These are phyloP conservation scores for Senecio squalidus DNA, from an alignment of 140 eudicot genomes.

Conservation along the genomic window DNA sequence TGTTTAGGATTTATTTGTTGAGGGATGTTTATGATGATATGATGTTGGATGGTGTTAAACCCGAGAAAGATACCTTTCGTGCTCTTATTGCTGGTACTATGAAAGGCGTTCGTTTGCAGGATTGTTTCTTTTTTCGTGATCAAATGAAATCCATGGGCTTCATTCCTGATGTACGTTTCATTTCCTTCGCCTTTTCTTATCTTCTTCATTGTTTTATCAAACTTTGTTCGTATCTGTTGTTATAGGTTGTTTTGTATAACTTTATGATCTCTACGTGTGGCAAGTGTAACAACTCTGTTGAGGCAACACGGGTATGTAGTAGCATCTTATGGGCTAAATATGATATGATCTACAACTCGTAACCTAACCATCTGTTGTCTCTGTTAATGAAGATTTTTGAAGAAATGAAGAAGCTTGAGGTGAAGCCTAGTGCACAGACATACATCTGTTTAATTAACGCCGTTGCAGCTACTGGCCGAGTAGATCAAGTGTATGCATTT, in stretches of 20 bases:
- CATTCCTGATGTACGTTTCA: slow-evolving; percentile 77
- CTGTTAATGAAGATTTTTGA: slow-evolving; percentile 61
- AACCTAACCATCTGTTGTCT: slow-evolving; percentile 2
- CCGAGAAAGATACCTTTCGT: slow-evolving; percentile 70
- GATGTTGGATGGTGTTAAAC: slow-evolving; percentile 94
- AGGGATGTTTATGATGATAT: slow-evolving; percentile 95
- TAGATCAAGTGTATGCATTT: slow-evolving; percentile 75
- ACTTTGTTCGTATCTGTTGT: slow-evolving; percentile 6
- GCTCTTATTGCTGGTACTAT: slow-evolving; percentile 62
- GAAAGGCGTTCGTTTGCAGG: slow-evolving; percentile 85
- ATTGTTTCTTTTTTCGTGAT: slow-evolving; percentile 73
- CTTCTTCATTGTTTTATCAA: not conserved
- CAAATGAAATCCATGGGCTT: slow-evolving; percentile 82
- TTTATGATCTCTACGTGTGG: slow-evolving; percentile 85
- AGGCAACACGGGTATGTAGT: slow-evolving; percentile 57
- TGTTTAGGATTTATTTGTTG: slow-evolving; percentile 65
- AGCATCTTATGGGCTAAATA: not conserved
- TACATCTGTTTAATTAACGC: slow-evolving; percentile 88
- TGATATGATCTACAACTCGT: not conserved
- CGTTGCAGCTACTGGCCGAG: slow-evolving; percentile 71
- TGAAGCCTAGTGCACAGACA: slow-evolving; percentile 89
- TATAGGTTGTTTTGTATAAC: slow-evolving; percentile 77
- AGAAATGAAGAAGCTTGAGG: slow-evolving; percentile 89
- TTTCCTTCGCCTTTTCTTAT: not conserved
- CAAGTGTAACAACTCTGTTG: slow-evolving; percentile 65